Evolutionary conservation across 2,329 filamentous ascomycete genomes (phyloP), one percentile per base, ranked within the genome.

Genomic region (Fusarium sp.): DNA sequence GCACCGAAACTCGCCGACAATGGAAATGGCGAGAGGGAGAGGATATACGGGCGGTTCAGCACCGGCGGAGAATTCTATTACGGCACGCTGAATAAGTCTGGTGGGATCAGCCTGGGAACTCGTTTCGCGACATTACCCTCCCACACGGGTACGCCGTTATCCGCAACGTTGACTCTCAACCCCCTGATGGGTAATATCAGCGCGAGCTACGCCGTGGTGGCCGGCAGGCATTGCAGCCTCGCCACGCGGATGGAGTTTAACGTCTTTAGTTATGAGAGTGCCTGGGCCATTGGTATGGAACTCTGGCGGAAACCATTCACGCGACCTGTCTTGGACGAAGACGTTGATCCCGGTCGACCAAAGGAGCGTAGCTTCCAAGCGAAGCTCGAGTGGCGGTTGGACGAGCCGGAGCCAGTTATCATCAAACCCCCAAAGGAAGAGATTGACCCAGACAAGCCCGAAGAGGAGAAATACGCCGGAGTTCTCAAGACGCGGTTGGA

Each of bases 191-290:
- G 97, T 20, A 97, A 94, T 80, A 88, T 99, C 69, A 95, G 93
- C 67, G 94, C 95, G 39, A 97, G 92, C 18, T 99, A 99, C 82
- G 94, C 97, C 0, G 94, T 98, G 57, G 93, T 94, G 79, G 96
- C 96, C 2, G 95, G 95, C 4, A 90, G 90, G 37, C 91, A 95
- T 78, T 90, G 97, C 76, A 94, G 95, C 13, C 89, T 99, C 59
- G 97, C 95, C 73, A 97, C 95, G 24, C 92, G 93, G 59, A 96
- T 98, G 84, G 95, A 97, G 80, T 99, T 99, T 84, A 99, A 99
- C 80, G 93, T 98, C 59, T 98, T 98, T 84, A 98, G 95, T 81
- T 99, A 98, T 85, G 97, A 99, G 85, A 98, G 95, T 80, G 94
- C 97, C 68, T 93, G 98, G 87, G 92, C 95, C 29, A 89, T 98